Conservation (phyloP, 352 stramenopile genomes). For the Phytopythium aichiense region DNA sequence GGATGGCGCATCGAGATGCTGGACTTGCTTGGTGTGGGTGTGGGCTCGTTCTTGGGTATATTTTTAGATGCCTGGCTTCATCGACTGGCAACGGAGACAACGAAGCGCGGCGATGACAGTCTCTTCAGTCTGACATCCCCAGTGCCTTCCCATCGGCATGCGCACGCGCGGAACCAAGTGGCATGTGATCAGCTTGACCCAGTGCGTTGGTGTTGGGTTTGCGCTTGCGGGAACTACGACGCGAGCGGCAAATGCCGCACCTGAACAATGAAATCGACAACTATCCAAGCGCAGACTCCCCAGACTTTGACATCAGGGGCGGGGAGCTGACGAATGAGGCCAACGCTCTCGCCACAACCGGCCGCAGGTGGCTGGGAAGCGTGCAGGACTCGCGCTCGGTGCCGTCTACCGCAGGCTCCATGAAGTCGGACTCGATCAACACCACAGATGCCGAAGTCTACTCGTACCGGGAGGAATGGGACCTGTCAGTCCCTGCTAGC, state of each 20-base stretch:
- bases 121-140: neutral
- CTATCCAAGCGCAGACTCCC: neutral
- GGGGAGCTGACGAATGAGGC: too few relatives aligned
- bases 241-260: conserved; percentile 2
- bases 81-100: neutral
- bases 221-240: neutral
- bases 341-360: neutral
- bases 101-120: neutral
- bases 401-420: conserved; percentile 24
- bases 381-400: neutral
- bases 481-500: neutral
- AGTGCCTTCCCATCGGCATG: neutral
- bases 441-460: conserved; percentile 31
- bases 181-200: conserved; percentile 1
- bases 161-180: conserved; percentile 1
- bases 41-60: neutral
- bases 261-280: neutral
- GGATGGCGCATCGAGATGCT: neutral
- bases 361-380: neutral
- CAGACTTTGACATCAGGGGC: neutral
- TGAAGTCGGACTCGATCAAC: conserved; percentile 29
- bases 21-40: neutral
- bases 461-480: conserved; percentile 33
- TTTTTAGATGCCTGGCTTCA: neutral
- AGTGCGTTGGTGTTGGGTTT: neutral